Conservation (phyloP, 768 basidiomycete species). For the Leucocoprinus sp. region DNA sequence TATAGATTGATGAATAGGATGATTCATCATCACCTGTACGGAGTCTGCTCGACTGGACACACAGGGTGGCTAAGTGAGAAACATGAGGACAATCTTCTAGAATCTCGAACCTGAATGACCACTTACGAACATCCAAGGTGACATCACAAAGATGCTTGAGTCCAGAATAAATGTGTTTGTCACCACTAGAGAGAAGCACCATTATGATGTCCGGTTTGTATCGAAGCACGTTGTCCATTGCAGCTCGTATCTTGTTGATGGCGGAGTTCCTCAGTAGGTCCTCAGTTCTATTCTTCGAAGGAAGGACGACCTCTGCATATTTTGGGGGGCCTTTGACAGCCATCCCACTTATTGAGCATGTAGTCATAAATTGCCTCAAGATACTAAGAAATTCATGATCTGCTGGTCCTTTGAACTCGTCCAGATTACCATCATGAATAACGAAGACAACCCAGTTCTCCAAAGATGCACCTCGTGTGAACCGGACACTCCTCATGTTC, state of each 20-base stretch:
- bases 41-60: constrained; percentile 66
- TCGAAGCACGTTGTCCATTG: constrained; percentile 30
- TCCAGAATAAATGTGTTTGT: constrained; percentile 71
- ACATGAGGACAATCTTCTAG: not conserved
- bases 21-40: constrained; percentile 37
- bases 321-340: constrained; percentile 30
- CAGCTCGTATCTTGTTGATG: constrained; percentile 33
- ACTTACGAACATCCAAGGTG: constrained; percentile 46
- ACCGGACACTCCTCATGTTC: constrained; percentile 65
- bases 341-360: constrained; percentile 65
- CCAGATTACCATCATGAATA: constrained; percentile 47
- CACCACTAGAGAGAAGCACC: constrained; percentile 58
- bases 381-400: constrained; percentile 51
- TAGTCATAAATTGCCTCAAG: constrained; percentile 41
- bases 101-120: not conserved
- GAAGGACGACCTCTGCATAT: constrained; percentile 35
- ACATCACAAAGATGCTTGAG: constrained; percentile 69
- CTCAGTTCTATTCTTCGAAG: constrained; percentile 32
- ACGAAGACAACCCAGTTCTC: constrained; percentile 63
- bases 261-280: constrained; percentile 51
- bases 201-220: constrained; percentile 50
- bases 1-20: constrained; percentile 11
- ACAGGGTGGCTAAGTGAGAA: constrained; percentile 47
- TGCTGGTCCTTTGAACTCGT: constrained; percentile 46
- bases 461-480: constrained; percentile 47